Conservation (phyloP, 2,329 filamentous ascomycete species). For the Aphanocladium album region DNA sequence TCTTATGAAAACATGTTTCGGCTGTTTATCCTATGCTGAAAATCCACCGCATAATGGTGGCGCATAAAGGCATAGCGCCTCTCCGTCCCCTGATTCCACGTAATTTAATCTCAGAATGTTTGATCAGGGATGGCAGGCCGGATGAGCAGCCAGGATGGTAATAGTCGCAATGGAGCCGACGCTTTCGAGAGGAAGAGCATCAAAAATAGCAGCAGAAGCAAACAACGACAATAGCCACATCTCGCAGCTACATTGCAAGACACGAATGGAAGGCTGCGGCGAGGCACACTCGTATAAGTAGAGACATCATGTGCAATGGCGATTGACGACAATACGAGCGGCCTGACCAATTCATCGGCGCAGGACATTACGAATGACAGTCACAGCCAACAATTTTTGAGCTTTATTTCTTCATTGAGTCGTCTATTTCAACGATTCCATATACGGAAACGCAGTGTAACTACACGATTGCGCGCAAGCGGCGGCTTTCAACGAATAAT, state of each 20-base stretch:
- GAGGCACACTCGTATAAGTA: not conserved
- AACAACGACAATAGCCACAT: not conserved
- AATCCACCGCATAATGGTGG: not conserved
- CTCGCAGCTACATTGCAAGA: not conserved
- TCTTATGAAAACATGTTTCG: not conserved
- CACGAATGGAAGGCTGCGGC: not conserved
- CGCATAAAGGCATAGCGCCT: not conserved
- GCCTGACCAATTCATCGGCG: not conserved
- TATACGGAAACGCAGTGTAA: not conserved
- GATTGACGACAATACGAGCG: not conserved
- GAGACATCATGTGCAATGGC: not conserved
- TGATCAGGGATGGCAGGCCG: not conserved
- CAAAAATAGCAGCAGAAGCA: not conserved
- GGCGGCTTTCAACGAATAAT: conserved; percentile 3
- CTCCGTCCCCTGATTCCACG: not conserved
- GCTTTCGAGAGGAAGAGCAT: not conserved
- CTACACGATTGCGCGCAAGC: not conserved
- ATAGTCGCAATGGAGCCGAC: not conserved
- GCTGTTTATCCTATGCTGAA: not conserved
- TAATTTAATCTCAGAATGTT: not conserved
- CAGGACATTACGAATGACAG: not conserved
- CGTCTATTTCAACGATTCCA: conserved; percentile 12
- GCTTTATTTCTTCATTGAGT: conserved; percentile 19
- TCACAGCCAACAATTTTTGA: conserved; percentile 12
- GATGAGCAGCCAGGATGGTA: not conserved